These are phyloP conservation scores for Malus sylvestris DNA, from an alignment of 306 rosid species.

Conservation along the genomic window DNA sequence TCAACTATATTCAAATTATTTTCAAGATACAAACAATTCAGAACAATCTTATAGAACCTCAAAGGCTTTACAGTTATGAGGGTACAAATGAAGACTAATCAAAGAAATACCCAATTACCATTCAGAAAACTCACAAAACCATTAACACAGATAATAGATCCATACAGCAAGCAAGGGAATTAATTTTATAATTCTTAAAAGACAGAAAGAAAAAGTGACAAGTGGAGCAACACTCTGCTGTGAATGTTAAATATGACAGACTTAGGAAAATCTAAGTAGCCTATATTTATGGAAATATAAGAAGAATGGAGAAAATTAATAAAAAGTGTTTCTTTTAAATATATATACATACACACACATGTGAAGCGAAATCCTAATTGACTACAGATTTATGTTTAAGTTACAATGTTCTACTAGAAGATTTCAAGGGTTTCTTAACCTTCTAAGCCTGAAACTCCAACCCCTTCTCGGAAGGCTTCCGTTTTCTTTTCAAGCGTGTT, in stretches of 20 bases:
- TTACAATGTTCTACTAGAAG: constrained; percentile 39
- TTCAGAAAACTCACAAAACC: not conserved
- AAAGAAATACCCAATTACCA: not conserved
- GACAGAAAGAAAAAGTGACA: no score
- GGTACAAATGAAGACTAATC: not conserved
- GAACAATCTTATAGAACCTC: not conserved
- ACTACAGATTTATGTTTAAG: constrained; percentile 32
- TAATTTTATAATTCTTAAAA: no score
- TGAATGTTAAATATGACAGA: no score
- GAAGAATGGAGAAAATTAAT: no score
- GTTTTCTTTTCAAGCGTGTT: constrained; percentile 51
- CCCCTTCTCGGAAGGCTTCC: constrained; percentile 85
- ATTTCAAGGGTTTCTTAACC: constrained; percentile 53
- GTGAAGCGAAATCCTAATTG: constrained; percentile 34
- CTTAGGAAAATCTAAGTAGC: no score
- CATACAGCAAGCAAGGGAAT: not conserved
- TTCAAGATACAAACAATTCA: not conserved
- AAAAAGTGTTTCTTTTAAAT: no score
- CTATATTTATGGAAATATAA: no score
- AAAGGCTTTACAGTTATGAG: not conserved
- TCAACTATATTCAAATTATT: no score
- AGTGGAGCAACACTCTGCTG: no score
- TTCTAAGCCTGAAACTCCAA: constrained; percentile 82
- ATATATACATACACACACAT: not conserved
- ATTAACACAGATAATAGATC: not conserved